phyloP scores from a whole-genome alignment of 2,329 filamentous ascomycete species.

The Aspergillus tamarii region DNA sequence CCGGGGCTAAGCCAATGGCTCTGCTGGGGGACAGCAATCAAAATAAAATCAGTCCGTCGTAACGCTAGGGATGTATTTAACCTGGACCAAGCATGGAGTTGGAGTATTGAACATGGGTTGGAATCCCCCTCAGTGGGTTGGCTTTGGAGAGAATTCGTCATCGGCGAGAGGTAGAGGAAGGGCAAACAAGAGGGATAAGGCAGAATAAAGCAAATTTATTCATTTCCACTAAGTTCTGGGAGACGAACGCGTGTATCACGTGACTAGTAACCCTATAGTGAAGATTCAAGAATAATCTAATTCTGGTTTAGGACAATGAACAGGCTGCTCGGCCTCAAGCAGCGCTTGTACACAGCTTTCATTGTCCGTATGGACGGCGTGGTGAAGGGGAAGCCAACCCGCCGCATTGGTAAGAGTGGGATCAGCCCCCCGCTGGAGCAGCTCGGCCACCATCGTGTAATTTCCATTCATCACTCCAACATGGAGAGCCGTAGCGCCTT shows the following conservation, averaged over 20 bases:
- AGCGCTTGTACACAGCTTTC: background rate
- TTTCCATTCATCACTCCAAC: background rate
- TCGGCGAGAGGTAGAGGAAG: background rate
- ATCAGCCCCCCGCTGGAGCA: conserved; percentile 2
- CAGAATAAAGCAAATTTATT: background rate
- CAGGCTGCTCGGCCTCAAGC: background rate
- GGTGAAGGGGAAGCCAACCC: conserved; percentile 1
- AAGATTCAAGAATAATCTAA: background rate
- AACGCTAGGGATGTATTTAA: background rate
- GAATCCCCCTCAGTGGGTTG: background rate
- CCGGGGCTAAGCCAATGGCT: background rate
- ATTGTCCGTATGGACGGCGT: background rate
- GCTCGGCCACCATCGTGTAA: background rate
- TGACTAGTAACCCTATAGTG: background rate
- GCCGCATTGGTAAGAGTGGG: background rate
- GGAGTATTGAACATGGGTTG: background rate
- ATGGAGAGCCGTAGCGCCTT: conserved; percentile 4
- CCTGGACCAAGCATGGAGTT: background rate
- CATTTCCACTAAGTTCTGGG: background rate
- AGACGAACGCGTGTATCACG: background rate
- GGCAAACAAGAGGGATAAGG: background rate
- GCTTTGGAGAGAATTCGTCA: too few relatives aligned
- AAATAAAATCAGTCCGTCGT: background rate
- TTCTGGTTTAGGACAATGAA: background rate
- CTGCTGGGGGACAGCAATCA: background rate